These are phyloP conservation scores for Tylopilus cervinicoccineus DNA, from an alignment of 768 basidiomycete species.

Conservation along the genomic window DNA sequence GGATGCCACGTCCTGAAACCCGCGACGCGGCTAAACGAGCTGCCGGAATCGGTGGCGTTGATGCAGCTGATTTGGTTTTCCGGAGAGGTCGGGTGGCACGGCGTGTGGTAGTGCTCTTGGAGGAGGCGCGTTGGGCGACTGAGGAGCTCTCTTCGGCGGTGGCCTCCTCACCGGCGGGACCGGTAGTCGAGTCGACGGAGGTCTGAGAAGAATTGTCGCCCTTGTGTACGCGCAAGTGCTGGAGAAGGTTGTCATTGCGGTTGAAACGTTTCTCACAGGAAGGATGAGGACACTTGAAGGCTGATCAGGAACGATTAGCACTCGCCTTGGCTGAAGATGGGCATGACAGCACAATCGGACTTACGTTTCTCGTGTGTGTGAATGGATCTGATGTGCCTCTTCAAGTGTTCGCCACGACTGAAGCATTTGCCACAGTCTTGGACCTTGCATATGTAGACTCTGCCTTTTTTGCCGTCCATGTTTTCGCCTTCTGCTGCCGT, in stretches of 20 bases:
- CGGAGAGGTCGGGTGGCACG: constrained; percentile 31
- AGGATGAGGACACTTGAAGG: constrained; percentile 66
- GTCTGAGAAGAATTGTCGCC: constrained; percentile 34
- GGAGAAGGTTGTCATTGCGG: constrained; percentile 75
- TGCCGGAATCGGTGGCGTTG: constrained; percentile 32
- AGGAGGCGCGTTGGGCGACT: constrained; percentile 20
- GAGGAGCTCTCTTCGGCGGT: constrained; percentile 19
- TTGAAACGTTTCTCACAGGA: constrained; percentile 72
- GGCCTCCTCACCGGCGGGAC: constrained; percentile 24
- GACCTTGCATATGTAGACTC: constrained; percentile 58
- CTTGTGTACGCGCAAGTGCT: constrained; percentile 72
- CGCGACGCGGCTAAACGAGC: constrained; percentile 33
- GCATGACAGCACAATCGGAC: constrained; percentile 29
- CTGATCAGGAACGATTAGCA: constrained; percentile 38
- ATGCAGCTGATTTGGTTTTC: constrained; percentile 34
- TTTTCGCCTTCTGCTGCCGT: constrained; percentile 20
- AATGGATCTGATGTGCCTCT: constrained; percentile 70
- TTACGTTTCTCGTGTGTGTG: constrained; percentile 77
- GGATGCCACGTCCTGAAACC: constrained; percentile 27
- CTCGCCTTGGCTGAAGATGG: constrained; percentile 13
- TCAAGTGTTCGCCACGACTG: constrained; percentile 70
- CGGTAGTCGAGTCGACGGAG: constrained; percentile 27
- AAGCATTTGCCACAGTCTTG: constrained; percentile 72
- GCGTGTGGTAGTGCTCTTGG: constrained; percentile 21
- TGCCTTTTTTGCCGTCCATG: constrained; percentile 30